Conservation (phyloP, 108 stramenopile genomes). For the Cylindrotheca closterium region DNA sequence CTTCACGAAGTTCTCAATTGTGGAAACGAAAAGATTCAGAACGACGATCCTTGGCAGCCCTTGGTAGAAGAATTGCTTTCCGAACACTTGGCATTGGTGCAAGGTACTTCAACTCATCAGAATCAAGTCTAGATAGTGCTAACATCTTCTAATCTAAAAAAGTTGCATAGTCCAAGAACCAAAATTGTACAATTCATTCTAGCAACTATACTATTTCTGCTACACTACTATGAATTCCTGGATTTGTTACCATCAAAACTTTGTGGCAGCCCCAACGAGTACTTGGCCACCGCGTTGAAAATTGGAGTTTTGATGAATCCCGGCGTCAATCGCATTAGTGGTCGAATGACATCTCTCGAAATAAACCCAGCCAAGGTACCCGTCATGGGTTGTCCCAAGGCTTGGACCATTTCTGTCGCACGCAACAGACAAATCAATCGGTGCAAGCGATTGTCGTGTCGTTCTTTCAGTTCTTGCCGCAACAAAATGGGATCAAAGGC, state of each 20-base stretch:
- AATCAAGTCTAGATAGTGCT: too few species aligned
- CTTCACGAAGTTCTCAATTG: too few species aligned
- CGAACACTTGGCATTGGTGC: background rate
- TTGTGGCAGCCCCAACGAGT: constrained; percentile 62
- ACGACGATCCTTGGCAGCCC: background rate
- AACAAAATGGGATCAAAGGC: constrained; percentile 53
- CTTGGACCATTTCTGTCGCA: constrained; percentile 81
- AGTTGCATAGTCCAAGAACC: background rate
- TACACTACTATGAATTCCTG: constrained; percentile 7
- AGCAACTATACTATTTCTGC: too few species aligned
- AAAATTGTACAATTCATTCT: too few species aligned
- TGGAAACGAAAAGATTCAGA: background rate
- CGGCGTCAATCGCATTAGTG: constrained; percentile 62
- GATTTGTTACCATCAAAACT: background rate
- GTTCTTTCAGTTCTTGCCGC: constrained; percentile 46
- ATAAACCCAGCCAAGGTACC: constrained; percentile 45
- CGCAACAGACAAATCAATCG: constrained; percentile 73
- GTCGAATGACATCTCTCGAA: constrained; percentile 61
- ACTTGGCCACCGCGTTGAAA: constrained; percentile 73
- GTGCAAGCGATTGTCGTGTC: constrained; percentile 45
- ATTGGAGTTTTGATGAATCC: constrained; percentile 63
- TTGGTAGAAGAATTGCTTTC: background rate
- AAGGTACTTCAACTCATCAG: background rate
- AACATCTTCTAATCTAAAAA: too few species aligned
- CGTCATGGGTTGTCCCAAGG: constrained; percentile 69